Base-by-base conservation (phyloP, 2,329 filamentous ascomycete genomes). In the Lomentospora prolificans region DNA sequence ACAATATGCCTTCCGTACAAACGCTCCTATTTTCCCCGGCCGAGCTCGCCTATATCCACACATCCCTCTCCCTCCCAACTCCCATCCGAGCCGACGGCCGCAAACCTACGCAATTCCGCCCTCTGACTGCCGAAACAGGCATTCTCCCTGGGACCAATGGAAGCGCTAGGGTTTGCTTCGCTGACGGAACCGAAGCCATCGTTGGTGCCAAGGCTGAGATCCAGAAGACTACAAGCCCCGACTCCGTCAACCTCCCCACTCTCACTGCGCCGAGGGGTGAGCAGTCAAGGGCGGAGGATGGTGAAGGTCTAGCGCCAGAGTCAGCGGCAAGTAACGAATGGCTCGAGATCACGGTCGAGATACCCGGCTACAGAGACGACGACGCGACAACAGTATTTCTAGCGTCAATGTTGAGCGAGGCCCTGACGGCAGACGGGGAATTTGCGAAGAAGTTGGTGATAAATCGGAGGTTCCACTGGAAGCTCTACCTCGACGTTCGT, bases 181-280 rank as follows among this genome's bases (percentile, higher is more conserved):
- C 90, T 3, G 94, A 99, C 69, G 94, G 94, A 53, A 95, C 90
- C 1, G 94, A 99, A 71, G 94, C 94, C 5, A 86, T 99, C 59
- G 94, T 96, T 4, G 94, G 94, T 50, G 86, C 96, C 59, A 99
- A 97, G 73, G 90, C 89, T 0, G 92, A 97, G 72, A 89, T 97
- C 3, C 90, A 96, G 69, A 85, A 81, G 74, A 90, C 86, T 50
- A 61, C 58, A 12, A 58, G 62, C 59, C 62, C 57, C 50, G 58
- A 33, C 60, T 62, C 17, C 61, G 62, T 39, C 61, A 59, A 44
- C 65, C 59, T 53, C 63, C 62, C 48, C 65, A 61, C 44, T 62
- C 65, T 25, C 60, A 65, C 58, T 24, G 31, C 60, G 58, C n/a
- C 44, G n/a, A 22, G 39, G 51, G 54, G 62, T 66, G 55, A 72